phyloP scores from a whole-genome alignment of 331 rosid species.

The Quercus tomentella region DNA sequence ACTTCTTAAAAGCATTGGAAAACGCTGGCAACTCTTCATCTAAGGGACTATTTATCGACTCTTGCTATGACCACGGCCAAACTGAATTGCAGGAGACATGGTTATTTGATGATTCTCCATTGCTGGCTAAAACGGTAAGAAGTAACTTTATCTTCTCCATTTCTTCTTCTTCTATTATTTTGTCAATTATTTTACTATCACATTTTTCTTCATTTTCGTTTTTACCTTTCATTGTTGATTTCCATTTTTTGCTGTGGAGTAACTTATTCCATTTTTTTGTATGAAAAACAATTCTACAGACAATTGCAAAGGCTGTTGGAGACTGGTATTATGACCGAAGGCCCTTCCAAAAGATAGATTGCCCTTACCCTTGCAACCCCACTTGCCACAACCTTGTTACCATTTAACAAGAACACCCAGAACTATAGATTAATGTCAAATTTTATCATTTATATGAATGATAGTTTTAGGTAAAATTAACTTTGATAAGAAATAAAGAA shows the following conservation, averaged over 20 bases:
- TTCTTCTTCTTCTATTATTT: neutral
- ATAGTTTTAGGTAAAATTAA: constrained; percentile 16
- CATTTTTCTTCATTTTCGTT: neutral
- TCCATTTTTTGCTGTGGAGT: neutral
- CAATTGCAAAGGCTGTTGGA: constrained; percentile 82
- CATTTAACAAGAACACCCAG: constrained; percentile 30
- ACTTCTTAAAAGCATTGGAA: constrained; percentile 59
- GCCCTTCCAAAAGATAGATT: constrained; percentile 66
- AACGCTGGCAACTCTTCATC: constrained; percentile 39
- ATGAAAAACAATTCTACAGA: constrained; percentile 40
- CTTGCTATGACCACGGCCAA: constrained; percentile 93
- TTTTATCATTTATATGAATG: constrained; percentile 28
- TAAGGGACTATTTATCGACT: constrained; percentile 71
- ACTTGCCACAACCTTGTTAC: constrained; percentile 69
- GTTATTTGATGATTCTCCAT: constrained; percentile 66
- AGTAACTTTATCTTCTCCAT: neutral
- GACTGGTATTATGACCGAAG: constrained; percentile 80
- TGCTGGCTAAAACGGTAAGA: constrained; percentile 55
- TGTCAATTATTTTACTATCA: neutral
- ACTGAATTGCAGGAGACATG: constrained; percentile 88
- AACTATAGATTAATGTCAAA: constrained; percentile 35
- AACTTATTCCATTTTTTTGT: constrained; percentile 14
- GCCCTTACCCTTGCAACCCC: constrained; percentile 95
- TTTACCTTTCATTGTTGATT: neutral
- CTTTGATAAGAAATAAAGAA: neutral